These are phyloP conservation scores for Xylariaceae sp. DNA, from an alignment of 2,329 filamentous ascomycete genomes.

Conservation along the genomic window DNA sequence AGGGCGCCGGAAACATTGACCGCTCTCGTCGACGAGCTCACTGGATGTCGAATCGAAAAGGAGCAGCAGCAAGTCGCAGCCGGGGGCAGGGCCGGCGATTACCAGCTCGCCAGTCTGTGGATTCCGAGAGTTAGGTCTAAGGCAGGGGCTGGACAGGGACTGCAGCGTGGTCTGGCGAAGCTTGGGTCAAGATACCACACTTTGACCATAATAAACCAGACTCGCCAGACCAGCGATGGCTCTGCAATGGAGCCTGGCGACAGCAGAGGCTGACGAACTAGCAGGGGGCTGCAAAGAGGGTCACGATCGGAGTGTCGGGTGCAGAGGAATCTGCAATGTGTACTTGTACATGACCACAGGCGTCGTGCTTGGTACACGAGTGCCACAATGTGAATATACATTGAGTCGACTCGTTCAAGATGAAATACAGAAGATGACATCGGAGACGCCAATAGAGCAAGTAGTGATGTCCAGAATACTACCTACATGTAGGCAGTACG, in stretches of 20 bases:
- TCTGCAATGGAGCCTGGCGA: conserved; percentile 10
- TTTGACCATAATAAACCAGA: not conserved
- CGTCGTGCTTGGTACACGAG: too few relatives aligned
- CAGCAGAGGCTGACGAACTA: conserved; percentile 19
- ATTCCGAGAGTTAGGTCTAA: too few relatives aligned
- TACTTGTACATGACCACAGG: too few relatives aligned
- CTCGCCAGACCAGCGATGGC: conserved; percentile 18
- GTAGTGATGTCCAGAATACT: conserved; percentile 10
- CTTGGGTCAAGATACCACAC: conserved; percentile 8
- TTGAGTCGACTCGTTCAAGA: conserved; percentile 2
- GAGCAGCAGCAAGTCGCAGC: conserved; percentile 7
- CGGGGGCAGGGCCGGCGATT: not conserved
- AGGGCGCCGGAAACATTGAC: conserved; percentile 18
- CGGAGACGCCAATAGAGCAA: conserved; percentile 17
- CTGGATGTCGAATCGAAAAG: conserved; percentile 30
- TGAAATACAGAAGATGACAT: conserved; percentile 2
- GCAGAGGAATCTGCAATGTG: too few relatives aligned
- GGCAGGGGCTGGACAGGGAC: not conserved
- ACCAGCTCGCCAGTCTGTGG: too few relatives aligned
- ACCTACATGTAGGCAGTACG: conserved; percentile 10
- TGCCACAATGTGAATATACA: too few relatives aligned
- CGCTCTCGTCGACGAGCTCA: conserved; percentile 24
- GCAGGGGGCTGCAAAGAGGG: conserved; percentile 5
- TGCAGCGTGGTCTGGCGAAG: conserved; percentile 13
- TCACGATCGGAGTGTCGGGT: not conserved